phyloP scores from a whole-genome alignment of 1,139 yeast genomes.

The Saccharomyces hybrid region DNA sequence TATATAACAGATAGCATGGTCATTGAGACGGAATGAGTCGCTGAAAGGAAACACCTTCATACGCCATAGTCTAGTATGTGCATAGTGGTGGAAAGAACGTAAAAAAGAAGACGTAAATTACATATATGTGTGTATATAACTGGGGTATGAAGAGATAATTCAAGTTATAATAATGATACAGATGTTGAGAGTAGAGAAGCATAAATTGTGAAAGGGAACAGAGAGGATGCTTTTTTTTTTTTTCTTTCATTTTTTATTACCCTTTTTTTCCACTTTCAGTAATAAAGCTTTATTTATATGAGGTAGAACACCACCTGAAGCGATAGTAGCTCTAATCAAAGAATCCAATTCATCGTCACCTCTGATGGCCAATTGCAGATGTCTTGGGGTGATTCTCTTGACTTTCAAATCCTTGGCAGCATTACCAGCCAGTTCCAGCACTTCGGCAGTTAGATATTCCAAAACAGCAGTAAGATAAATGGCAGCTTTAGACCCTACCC shows the following conservation, averaged over 20 bases:
- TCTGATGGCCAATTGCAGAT: slow-evolving; percentile 94
- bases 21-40: background rate
- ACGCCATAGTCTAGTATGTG: background rate
- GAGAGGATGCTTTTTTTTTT: background rate
- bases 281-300: slow-evolving; percentile 90
- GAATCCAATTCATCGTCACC: slow-evolving; percentile 98
- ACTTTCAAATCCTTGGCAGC: slow-evolving; percentile 98
- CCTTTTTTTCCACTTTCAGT: slow-evolving; percentile 82
- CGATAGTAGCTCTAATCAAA: slow-evolving; percentile 93
- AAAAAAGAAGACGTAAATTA: background rate
- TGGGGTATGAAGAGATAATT: background rate
- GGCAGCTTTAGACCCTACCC: slow-evolving; percentile 97
- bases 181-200: background rate
- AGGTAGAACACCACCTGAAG: slow-evolving; percentile 98
- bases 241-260: slow-evolving; percentile 31
- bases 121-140: slow-evolving; percentile 1
- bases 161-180: background rate
- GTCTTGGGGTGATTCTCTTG: slow-evolving; percentile 98
- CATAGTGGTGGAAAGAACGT: background rate
- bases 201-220: background rate
- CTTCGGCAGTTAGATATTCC: slow-evolving; percentile 97
- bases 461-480: slow-evolving; percentile 93
- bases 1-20: background rate
- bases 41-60: background rate
- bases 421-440: slow-evolving; percentile 95